Percentiles rank a stretch among this genome's conserved stretches.
Conservation (phyloP, 75 land plant species). For the Picea glauca region DNA sequence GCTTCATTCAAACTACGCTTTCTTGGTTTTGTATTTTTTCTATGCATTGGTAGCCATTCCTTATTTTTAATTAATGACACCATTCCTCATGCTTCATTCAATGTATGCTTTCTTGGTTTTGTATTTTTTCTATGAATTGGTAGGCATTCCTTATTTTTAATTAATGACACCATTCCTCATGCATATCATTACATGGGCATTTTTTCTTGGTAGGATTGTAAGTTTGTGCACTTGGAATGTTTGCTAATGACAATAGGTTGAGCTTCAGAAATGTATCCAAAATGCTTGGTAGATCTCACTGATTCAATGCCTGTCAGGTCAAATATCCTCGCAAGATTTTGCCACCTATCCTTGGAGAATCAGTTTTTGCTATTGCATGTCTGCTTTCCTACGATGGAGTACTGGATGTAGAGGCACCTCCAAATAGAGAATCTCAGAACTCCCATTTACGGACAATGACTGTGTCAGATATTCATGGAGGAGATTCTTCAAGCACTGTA, state of each 20-base stretch:
- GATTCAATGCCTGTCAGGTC: slow-evolving; percentile 30
- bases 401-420: background rate
- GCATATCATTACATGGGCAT: background rate
- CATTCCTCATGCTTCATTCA: background rate
- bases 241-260: background rate
- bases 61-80: background rate
- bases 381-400: slow-evolving; percentile 72
- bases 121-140: background rate
- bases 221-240: no score
- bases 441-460: slow-evolving; percentile 6
- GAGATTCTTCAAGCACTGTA: background rate
- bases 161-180: background rate
- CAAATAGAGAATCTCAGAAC: background rate
- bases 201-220: background rate
- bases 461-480: background rate
- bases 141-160: background rate
- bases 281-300: background rate
- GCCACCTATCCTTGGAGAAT: slow-evolving; percentile 62
- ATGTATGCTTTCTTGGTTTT: background rate
- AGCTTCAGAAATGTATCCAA: background rate
- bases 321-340: slow-evolving; percentile 50
- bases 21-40: background rate
- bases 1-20: slow-evolving; percentile 2
- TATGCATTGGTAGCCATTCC: background rate
- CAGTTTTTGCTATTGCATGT: slow-evolving; percentile 70